Base-by-base conservation (phyloP, 2,329 filamentous ascomycete genomes). In the Sarocladiaceae sp. region DNA sequence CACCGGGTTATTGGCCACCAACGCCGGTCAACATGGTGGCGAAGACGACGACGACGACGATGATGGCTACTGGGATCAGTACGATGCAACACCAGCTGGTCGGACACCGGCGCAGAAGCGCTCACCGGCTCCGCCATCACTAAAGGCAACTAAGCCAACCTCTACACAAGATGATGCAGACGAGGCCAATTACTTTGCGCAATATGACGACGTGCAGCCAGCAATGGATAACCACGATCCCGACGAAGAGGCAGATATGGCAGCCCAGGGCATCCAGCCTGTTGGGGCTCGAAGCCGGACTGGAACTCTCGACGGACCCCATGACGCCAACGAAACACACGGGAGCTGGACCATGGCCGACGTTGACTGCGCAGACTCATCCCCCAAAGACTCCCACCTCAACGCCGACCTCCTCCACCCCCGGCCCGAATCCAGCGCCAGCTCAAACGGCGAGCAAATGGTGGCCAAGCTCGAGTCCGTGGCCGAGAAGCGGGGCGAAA, bases 171-270 rank as follows among this genome's bases (percentile, higher is more conserved):
- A 43, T 29, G 50, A 62, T 9, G 67, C 69, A 6, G 69, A 70
- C 16, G 85, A 90, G 49, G 78, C 83, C 37, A 80, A 80, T 33
- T 91, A 91, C 61, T 91, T 80, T 60, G 78, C 83, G 15, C 80
- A 83, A 58, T 91, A 93, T 60, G 82, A 85, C 53, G 71, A 78
- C 50, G 85, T 91, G 7, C 86, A 91, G 58, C 85, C 86, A 2
- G 85, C 85, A 24, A 80, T 91, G 71, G 87, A 91, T 61, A 80
- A 79, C 45, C 81, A 90, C 59, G 85, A 90, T 52, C 85, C 85
- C n/a, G 83, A 88, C 53, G 85, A 88, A 64, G 81, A 71, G 46
- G 66, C 55, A 2, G 53, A 52, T 37, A 51, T 50, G 43, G 54
- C 60, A 11, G 40, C 34, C 11, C 55, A 60, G 26, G 54, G 60